Conservation (phyloP, 1,284 basidiomycete species). For the Sanguinoderma infundibulare region DNA sequence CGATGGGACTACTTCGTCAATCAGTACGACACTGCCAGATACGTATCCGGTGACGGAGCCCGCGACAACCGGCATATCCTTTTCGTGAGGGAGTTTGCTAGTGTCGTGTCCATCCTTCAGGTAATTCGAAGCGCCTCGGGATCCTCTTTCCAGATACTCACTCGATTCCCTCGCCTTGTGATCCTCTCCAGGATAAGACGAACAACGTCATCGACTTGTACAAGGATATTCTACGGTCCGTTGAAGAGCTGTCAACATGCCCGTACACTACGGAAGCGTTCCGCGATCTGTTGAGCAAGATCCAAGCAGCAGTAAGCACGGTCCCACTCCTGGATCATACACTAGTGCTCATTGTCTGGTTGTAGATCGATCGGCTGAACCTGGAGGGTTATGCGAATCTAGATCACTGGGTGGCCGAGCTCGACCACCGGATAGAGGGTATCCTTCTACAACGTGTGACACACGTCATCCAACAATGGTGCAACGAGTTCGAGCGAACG, state of each 20-base stretch:
- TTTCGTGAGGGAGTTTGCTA: constrained; percentile 95
- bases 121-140: constrained; percentile 38
- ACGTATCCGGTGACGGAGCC: constrained; percentile 71
- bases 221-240: constrained; percentile 81
- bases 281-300: constrained; percentile 72
- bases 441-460: constrained; percentile 82
- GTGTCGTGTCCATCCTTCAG: constrained; percentile 87
- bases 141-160: background rate
- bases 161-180: background rate
- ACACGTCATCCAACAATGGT: constrained; percentile 88
- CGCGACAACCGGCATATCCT: constrained; percentile 90
- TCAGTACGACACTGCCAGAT: constrained; percentile 84
- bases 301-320: constrained; percentile 82
- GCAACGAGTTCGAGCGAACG: constrained; percentile 77
- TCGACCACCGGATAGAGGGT: constrained; percentile 87
- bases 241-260: constrained; percentile 90
- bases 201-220: constrained; percentile 93
- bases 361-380: constrained; percentile 90
- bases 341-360: background rate
- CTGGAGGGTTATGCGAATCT: constrained; percentile 97
- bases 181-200: constrained; percentile 80
- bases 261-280: constrained; percentile 86
- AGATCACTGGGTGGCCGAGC: constrained; percentile 92
- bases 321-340: background rate
- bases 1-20: constrained; percentile 98